Evolutionary conservation across 2,329 filamentous ascomycete species (phyloP).

Genomic region (Fusarium virguliforme): DNA sequence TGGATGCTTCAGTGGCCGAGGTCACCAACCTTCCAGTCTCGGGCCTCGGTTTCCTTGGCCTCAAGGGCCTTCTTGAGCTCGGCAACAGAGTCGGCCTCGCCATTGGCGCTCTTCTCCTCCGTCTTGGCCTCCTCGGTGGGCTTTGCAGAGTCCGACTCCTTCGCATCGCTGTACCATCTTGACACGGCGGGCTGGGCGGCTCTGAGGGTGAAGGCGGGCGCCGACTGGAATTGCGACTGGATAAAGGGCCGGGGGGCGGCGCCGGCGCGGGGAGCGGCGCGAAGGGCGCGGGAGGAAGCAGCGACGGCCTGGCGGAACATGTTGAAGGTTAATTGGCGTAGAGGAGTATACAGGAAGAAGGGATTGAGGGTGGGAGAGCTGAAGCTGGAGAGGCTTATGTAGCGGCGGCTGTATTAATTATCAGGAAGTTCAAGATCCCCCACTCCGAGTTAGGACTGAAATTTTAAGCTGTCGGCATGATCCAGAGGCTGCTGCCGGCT

Average conservation of each 20-base stretch:
- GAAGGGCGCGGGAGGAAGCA: constrained; percentile 62
- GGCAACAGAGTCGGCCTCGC: constrained; percentile 57
- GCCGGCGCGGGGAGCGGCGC: constrained; percentile 59
- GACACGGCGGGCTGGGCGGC: constrained; percentile 54
- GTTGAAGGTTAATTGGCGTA: constrained; percentile 37
- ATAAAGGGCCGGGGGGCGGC: constrained; percentile 56
- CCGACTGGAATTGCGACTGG: constrained; percentile 58
- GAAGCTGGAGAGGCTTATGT: constrained; percentile 36
- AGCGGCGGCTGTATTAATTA: constrained; percentile 45
- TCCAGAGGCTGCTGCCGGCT: constrained; percentile 47
- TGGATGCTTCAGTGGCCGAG: background rate
- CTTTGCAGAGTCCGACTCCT: constrained; percentile 54
- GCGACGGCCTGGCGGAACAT: constrained; percentile 66
- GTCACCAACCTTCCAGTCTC: constrained; percentile 85
- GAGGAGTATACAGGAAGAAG: constrained; percentile 23
- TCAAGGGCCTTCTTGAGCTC: constrained; percentile 69
- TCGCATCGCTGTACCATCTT: constrained; percentile 68
- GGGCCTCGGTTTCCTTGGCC: constrained; percentile 67
- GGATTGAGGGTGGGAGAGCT: constrained; percentile 21
- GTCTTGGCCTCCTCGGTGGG: constrained; percentile 51
- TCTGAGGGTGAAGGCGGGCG: constrained; percentile 58
- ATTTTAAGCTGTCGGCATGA: constrained; percentile 53
- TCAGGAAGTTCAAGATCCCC: constrained; percentile 48
- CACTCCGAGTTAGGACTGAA: constrained; percentile 48
- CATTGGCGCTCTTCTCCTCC: constrained; percentile 49